Percentiles rank a stretch among this genome's conserved stretches.
phyloP scores from a whole-genome alignment of 2,329 filamentous ascomycete genomes.

The Eutypa lata region DNA sequence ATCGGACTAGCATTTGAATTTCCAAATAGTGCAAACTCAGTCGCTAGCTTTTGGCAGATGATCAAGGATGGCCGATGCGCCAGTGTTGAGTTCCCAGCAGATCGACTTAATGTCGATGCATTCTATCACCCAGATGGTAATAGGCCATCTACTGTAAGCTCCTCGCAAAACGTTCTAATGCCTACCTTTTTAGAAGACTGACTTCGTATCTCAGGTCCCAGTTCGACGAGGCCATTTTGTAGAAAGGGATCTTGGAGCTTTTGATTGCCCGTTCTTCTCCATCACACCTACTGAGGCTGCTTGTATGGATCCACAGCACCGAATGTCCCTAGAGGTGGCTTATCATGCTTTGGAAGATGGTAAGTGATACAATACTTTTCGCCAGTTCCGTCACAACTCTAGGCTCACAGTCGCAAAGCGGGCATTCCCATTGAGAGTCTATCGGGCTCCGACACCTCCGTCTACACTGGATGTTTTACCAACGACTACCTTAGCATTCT shows the following conservation, averaged over 20 bases:
- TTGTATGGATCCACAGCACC: slow-evolving; percentile 10
- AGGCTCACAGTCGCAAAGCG: neutral
- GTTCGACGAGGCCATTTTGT: slow-evolving; percentile 9
- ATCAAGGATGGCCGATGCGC: slow-evolving; percentile 2
- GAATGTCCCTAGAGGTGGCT: slow-evolving; percentile 5
- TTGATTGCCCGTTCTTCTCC: slow-evolving; percentile 13
- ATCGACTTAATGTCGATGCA: slow-evolving; percentile 5
- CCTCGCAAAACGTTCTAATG: no score
- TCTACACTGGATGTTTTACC: slow-evolving; percentile 10
- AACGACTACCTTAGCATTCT: slow-evolving; percentile 7
- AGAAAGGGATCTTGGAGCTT: neutral
- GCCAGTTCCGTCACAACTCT: neutral
- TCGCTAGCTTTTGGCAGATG: no score
- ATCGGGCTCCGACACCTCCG: slow-evolving; percentile 3
- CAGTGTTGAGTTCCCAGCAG: slow-evolving; percentile 5
- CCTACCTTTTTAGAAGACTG: neutral
- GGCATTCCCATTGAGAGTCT: slow-evolving; percentile 4
- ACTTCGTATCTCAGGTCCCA: slow-evolving; percentile 1
- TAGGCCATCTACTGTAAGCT: neutral
- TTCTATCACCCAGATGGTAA: slow-evolving; percentile 9
- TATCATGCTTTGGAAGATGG: slow-evolving; percentile 12
- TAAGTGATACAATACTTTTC: neutral
- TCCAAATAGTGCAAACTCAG: no score
- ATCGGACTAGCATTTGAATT: no score
- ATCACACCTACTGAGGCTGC: slow-evolving; percentile 4